Conservation (phyloP, 345 rosid genomes). For the Hypericum androsaemum region DNA sequence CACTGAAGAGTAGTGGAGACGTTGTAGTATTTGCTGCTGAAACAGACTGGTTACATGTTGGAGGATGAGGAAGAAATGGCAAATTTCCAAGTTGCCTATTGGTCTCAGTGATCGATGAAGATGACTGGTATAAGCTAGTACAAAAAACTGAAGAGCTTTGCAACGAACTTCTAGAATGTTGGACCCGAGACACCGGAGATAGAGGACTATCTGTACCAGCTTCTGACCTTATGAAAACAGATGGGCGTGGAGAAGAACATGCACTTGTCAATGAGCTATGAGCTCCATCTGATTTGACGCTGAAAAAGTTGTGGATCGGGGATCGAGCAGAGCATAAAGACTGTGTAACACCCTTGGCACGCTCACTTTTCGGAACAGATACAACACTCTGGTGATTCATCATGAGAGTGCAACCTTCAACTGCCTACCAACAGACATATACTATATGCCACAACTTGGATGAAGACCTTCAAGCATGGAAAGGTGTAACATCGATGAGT, state of each 20-base stretch:
- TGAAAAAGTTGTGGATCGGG: slow-evolving; percentile 14
- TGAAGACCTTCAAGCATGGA: not conserved
- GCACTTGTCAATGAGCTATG: slow-evolving; percentile 20
- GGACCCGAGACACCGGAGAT: slow-evolving; percentile 30
- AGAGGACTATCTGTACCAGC: slow-evolving; percentile 33
- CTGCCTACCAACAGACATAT: not conserved
- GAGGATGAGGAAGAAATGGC: slow-evolving; percentile 76
- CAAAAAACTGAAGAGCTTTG: slow-evolving; percentile 77
- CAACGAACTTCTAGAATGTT: slow-evolving; percentile 30
- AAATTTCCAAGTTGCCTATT: slow-evolving; percentile 50
- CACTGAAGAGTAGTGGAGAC: slow-evolving; percentile 42
- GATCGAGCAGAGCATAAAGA: slow-evolving; percentile 7
- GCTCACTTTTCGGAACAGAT: slow-evolving; percentile 10
- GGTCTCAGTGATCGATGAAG: slow-evolving; percentile 63
- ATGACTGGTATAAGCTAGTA: slow-evolving; percentile 62
- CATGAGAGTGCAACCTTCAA: slow-evolving; percentile 1
- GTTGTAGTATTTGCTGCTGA: slow-evolving; percentile 43
- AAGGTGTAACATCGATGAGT: no score
- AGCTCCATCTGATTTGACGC: slow-evolving; percentile 21
- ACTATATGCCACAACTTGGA: not conserved
- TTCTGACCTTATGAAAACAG: slow-evolving; percentile 32
- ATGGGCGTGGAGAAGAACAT: slow-evolving; percentile 22
- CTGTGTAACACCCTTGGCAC: slow-evolving; percentile 9
- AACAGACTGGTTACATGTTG: slow-evolving; percentile 37
- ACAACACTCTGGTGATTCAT: slow-evolving; percentile 12